Percentiles rank a stretch among this genome's conserved stretches.
Conservation (phyloP, 352 stramenopile genomes). For the Phytophthora aleatoria region DNA sequence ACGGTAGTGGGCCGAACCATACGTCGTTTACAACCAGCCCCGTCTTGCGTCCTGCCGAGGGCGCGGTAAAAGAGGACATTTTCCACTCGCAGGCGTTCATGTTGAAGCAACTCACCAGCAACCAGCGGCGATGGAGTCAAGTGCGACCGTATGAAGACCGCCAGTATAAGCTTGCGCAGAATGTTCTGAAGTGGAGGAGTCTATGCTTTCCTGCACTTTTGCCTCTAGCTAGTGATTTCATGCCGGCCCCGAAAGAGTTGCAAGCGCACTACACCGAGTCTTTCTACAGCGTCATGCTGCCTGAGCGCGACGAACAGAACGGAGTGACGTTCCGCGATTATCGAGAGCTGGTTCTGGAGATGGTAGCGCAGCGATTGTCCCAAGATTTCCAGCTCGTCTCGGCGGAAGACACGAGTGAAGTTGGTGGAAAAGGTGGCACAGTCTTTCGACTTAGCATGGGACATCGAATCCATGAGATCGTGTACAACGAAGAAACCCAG, state of each 20-base stretch:
- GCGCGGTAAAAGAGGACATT: slow-evolving; percentile 61
- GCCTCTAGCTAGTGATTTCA: slow-evolving; percentile 91
- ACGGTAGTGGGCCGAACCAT: slow-evolving; percentile 44
- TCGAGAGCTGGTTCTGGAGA: slow-evolving; percentile 82
- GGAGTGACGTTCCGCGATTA: slow-evolving; percentile 74
- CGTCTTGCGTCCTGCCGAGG: slow-evolving; percentile 53
- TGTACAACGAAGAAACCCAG: slow-evolving; percentile 86
- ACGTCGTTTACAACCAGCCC: slow-evolving; percentile 62
- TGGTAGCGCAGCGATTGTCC: slow-evolving; percentile 83
- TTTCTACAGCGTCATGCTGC: slow-evolving; percentile 88
- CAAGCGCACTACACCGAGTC: slow-evolving; percentile 83
- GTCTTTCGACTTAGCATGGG: slow-evolving; percentile 86
- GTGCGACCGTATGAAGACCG: slow-evolving; percentile 76
- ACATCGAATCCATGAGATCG: slow-evolving; percentile 88
- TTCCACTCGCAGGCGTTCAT: slow-evolving; percentile 81
- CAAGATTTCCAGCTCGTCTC: slow-evolving; percentile 91
- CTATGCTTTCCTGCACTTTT: slow-evolving; percentile 96
- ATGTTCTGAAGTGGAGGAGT: slow-evolving; percentile 97
- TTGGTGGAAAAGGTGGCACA: slow-evolving; percentile 31
- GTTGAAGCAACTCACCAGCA: slow-evolving; percentile 87
- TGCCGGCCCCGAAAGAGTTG: slow-evolving; percentile 79
- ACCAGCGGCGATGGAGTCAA: slow-evolving; percentile 97
- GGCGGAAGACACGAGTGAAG: slow-evolving; percentile 44
- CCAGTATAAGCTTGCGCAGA: slow-evolving; percentile 70
- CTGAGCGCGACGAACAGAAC: slow-evolving; percentile 68